Evolutionary conservation across 2,329 filamentous ascomycete genomes (phyloP).

Genomic region (Trichoderma sp.): DNA sequence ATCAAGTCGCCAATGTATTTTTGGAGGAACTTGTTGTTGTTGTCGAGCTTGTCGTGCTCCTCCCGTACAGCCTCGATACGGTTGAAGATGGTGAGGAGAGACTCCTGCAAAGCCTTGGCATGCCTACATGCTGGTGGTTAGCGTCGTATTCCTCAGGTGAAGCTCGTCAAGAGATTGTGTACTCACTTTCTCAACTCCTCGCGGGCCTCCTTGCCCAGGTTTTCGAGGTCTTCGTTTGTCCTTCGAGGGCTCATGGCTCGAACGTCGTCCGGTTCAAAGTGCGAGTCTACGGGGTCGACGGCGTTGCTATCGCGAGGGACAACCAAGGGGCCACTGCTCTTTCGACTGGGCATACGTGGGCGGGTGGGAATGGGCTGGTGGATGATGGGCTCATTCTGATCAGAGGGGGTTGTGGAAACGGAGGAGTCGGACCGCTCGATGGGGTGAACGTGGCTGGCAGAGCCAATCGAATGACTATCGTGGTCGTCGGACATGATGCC

Average conservation of each 20-base stretch:
- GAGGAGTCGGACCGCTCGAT: constrained; percentile 41
- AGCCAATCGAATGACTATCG: constrained; percentile 26
- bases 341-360: constrained; percentile 67
- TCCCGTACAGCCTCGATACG: constrained; percentile 91
- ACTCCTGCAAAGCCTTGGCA: constrained; percentile 83
- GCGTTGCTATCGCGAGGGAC: constrained; percentile 73
- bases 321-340: constrained; percentile 79
- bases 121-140: constrained; percentile 55
- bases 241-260: constrained; percentile 90
- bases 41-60: constrained; percentile 95
- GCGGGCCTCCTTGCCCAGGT: constrained; percentile 78
- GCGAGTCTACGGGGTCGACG: constrained; percentile 68
- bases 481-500: constrained; percentile 25
- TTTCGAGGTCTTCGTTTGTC: constrained; percentile 87
- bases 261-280: constrained; percentile 83
- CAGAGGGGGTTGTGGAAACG: constrained; percentile 32
- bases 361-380: constrained; percentile 54
- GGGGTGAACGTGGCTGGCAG: constrained; percentile 29
- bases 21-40: constrained; percentile 93
- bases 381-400: constrained; percentile 40
- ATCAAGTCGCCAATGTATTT: constrained; percentile 98
- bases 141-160: not conserved
- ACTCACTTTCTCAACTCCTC: constrained; percentile 56
- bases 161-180: constrained; percentile 34
- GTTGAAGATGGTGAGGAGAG: constrained; percentile 83